Evolutionary conservation across 306 rosid genomes (phyloP), one percentile per base, ranked within the genome.

Genomic region (Gillenia trifoliata): DNA sequence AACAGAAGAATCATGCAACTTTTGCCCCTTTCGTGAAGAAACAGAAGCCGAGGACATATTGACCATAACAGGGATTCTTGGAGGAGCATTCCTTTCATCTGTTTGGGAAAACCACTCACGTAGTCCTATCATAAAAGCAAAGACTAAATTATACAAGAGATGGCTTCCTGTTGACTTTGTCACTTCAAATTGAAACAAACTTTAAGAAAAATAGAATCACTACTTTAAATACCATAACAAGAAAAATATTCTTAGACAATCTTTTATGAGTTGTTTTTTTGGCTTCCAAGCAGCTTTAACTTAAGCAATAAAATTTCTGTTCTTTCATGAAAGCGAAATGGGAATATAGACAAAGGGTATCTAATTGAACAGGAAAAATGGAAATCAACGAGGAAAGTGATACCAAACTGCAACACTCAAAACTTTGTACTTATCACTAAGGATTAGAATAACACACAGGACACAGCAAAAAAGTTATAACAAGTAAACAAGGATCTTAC

Each of bases 61-160:
- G 84, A 94, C 99, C 99, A 94, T 94, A 69, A 92, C 97, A 30
- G 99, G 99, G 76, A 94, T 92, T 85, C 99, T 90, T 17, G 97
- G 91, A 78, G 89, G 90, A 80, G 99, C 97, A 75, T 73, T 92
- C 79, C 96, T 90, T 88, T 94, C 95, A 85, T 94, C 99, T 71
- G 96, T 87, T 70, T 92, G 99, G 57, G 97, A 75, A 87, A 92
- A 92, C 96, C 96, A 94, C 77, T 94, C 99, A 10, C 99, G 95
- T 75, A 94, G 84, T 74, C 99, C 99, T 94, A 78, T 60, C 64
- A 87, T 62, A 64, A 73, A 52, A 80, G 23, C 28, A 66, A 38
- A 22, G 70, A 9, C 62, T 61, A 67, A 17, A 66, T 56, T 25
- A 54, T n/a, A 40, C 30, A 41, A 30, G 31, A n/a, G 52, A 63